A percentile compares a stretch with the other conserved stretches of the same genome.
Evolutionary conservation across 2,329 filamentous ascomycete genomes (phyloP).

Genomic region (Ampelomyces quisqualis): DNA sequence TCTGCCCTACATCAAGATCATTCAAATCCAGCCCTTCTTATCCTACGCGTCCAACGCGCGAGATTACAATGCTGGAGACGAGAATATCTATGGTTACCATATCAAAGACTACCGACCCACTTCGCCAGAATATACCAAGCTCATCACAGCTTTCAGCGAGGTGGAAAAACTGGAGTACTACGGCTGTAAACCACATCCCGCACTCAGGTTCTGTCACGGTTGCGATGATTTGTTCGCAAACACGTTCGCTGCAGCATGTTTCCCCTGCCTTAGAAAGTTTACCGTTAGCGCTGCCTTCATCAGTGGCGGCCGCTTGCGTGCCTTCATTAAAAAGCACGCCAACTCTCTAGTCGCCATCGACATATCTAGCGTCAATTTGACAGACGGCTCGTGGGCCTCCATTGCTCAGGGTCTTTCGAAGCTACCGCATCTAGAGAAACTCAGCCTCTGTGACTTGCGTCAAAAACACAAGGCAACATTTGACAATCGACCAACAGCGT

Average conservation of each 20-base stretch:
- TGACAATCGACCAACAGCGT: background rate
- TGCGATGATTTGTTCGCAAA: slow-evolving; percentile 2
- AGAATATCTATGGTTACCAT: background rate
- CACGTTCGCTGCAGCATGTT: background rate
- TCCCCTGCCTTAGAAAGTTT: background rate
- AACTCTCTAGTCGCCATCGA: background rate
- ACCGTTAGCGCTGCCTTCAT: background rate
- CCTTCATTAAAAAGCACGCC: slow-evolving; percentile 1
- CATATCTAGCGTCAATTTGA: background rate
- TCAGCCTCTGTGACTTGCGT: background rate
- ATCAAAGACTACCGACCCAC: background rate
- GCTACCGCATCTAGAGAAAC: background rate
- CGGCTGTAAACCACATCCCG: slow-evolving; percentile 1
- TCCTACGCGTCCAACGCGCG: background rate
- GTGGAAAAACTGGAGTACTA: background rate
- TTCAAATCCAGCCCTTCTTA: background rate
- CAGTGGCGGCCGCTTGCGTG: slow-evolving; percentile 3
- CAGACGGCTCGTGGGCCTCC: slow-evolving; percentile 2
- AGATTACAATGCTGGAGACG: background rate
- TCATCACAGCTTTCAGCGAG: background rate
- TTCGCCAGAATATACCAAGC: background rate
- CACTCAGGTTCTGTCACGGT: slow-evolving; percentile 2
- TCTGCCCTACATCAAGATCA: background rate
- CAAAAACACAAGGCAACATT: background rate
- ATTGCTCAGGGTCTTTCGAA: slow-evolving; percentile 1